phyloP scores from a whole-genome alignment of 1,284 basidiomycete species.

The Abortiporus biennis region DNA sequence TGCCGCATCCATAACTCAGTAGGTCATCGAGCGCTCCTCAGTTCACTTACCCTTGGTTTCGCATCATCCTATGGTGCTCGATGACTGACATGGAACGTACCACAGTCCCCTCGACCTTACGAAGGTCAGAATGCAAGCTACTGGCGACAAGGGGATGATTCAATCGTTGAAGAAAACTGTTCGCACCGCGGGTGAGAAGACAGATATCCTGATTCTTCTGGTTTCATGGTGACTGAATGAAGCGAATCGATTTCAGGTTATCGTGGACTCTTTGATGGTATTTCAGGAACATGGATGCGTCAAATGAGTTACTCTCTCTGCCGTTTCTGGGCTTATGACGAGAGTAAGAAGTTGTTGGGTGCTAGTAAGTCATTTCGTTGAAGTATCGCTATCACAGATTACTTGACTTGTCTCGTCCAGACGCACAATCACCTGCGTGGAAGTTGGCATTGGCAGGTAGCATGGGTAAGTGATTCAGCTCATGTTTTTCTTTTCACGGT shows the following conservation, averaged over 20 bases:
- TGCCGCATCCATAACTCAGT: constrained; percentile 80
- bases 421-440: constrained; percentile 65
- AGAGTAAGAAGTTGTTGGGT: constrained; percentile 78
- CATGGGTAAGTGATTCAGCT: constrained; percentile 55
- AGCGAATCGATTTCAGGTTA: constrained; percentile 34
- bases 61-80: neutral
- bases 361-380: constrained; percentile 34
- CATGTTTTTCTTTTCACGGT: constrained; percentile 7
- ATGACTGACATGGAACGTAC: no score
- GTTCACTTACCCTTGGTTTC: constrained; percentile 5
- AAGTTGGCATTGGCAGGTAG: constrained; percentile 76
- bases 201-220: constrained; percentile 6
- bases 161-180: constrained; percentile 74
- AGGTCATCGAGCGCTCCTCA: constrained; percentile 18
- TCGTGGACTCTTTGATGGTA: constrained; percentile 80
- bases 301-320: constrained; percentile 94
- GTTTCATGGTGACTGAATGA: neutral
- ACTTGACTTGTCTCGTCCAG: constrained; percentile 4
- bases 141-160: constrained; percentile 84
- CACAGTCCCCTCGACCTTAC: constrained; percentile 76
- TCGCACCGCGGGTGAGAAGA: constrained; percentile 56
- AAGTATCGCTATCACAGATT: neutral
- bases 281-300: constrained; percentile 83
- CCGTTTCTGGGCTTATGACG: constrained; percentile 91
- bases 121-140: constrained; percentile 83